Percentiles rank a stretch among this genome's conserved stretches.
Conservation (phyloP, 352 stramenopile genomes). For the Phytophthora chlamydospora region DNA sequence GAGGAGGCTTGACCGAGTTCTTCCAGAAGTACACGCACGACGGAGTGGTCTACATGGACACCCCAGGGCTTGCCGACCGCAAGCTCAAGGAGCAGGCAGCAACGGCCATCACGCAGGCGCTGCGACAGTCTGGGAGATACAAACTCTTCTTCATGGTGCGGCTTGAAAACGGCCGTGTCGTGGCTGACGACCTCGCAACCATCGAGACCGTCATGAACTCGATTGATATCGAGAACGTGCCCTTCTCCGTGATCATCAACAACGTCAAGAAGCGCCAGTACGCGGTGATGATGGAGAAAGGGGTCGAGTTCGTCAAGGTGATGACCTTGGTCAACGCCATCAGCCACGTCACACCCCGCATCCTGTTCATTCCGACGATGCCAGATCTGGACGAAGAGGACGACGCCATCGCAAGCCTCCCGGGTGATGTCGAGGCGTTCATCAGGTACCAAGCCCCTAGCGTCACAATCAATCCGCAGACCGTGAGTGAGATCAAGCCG, state of each 20-base stretch:
- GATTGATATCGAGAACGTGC: constrained; percentile 14
- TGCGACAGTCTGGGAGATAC: constrained; percentile 23
- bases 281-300: constrained; percentile 10
- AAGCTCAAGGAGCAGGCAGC: background rate
- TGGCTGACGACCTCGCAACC: constrained; percentile 22
- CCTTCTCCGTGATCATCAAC: constrained; percentile 31
- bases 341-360: constrained; percentile 3
- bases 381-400: constrained; percentile 18
- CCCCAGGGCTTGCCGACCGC: constrained; percentile 19
- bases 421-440: background rate
- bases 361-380: constrained; percentile 25
- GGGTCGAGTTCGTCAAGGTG: constrained; percentile 8
- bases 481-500: constrained; percentile 3
- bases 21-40: constrained; percentile 21
- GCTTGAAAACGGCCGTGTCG: constrained; percentile 25
- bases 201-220: constrained; percentile 28
- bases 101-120: constrained; percentile 18
- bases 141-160: constrained; percentile 39
- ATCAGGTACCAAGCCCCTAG: constrained; percentile 1
- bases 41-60: constrained; percentile 35
- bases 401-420: constrained; percentile 6
- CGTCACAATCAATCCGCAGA: constrained; percentile 1
- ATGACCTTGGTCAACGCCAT: constrained; percentile 13
- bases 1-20: constrained; percentile 13
- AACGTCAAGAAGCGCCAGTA: constrained; percentile 24